These are phyloP conservation scores for Leccinum fallax DNA, from an alignment of 1,284 basidiomycete genomes.

Conservation along the genomic window DNA sequence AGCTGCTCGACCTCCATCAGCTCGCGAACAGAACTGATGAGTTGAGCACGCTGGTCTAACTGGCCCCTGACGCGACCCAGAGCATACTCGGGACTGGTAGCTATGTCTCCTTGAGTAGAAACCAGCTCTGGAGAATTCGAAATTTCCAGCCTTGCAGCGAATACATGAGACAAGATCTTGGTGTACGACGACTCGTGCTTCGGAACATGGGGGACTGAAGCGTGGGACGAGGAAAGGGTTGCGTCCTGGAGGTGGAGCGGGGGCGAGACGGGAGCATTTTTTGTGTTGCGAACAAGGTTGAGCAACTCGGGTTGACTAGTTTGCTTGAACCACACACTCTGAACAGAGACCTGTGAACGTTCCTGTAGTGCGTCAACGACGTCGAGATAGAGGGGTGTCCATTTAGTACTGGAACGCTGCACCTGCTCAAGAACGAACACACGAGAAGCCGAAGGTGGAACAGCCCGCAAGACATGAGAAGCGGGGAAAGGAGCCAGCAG, in stretches of 20 bases:
- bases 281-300: slow-evolving; percentile 49
- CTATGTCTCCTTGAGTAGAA: slow-evolving; percentile 64
- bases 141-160: slow-evolving; percentile 82
- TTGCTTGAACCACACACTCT: slow-evolving; percentile 60
- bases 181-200: slow-evolving; percentile 93
- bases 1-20: slow-evolving; percentile 54
- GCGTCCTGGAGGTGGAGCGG: slow-evolving; percentile 50
- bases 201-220: slow-evolving; percentile 63
- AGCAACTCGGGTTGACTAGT: slow-evolving; percentile 49
- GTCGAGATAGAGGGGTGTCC: slow-evolving; percentile 88
- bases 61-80: slow-evolving; percentile 89
- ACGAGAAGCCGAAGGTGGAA: slow-evolving; percentile 67
- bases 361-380: slow-evolving; percentile 75
- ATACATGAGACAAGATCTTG: slow-evolving; percentile 84
- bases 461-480: slow-evolving; percentile 61
- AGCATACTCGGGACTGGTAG: slow-evolving; percentile 92
- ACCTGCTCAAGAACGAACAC: slow-evolving; percentile 88
- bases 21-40: slow-evolving; percentile 64
- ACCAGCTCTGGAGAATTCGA: slow-evolving; percentile 83
- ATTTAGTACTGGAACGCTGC: slow-evolving; percentile 77
- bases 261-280: slow-evolving; percentile 38
- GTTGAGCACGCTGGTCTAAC: slow-evolving; percentile 68
- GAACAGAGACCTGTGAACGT: slow-evolving; percentile 55
- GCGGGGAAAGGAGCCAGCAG: slow-evolving; percentile 78
- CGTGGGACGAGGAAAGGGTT: slow-evolving; percentile 21